Base-by-base conservation (phyloP, 768 basidiomycete species). In the Astraeus odoratus region DNA sequence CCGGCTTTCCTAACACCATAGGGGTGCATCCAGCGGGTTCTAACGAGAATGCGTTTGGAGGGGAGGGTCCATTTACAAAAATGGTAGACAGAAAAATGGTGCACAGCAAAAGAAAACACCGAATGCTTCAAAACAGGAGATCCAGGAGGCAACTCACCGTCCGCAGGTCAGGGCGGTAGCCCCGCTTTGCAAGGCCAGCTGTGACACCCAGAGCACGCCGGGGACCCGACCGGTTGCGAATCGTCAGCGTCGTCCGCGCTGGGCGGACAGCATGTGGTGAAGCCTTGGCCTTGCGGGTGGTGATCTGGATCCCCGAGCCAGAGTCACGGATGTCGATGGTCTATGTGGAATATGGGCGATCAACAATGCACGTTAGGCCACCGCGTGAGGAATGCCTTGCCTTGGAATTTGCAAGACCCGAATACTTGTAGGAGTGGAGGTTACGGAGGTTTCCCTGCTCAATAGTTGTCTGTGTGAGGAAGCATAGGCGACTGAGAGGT, bases 341-440 rank as follows among this genome's bases (percentile, higher is more conserved):
- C 86, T 93, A 53, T 19, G 31, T 23, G 23, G 27, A 7, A 12
- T 7, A 29, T 29, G 27, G 6, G 27, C 12, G n/a, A n/a, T n/a
- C n/a, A n/a, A n/a, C n/a, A 40, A 18, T 23, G 29, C 13, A 24
- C 41, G n/a, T 27, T 42, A 31, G 22, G 47, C 30, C n/a, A 51
- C 38, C 39, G 29, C 12, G 8, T 16, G 18, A 20, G 19, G 8
- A 29, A 26, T 30, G 9, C 13, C 66, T 49, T 46, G 84, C 86
- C 81, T 86, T 92, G 58, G 72, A 51, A 75, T 94, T 93, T 59
- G 85, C 80, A 48, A 94, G 72, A 47, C 91, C 90, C 48, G 91
- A 95, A 75, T 77, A 92, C 64, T 94, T 95, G 76, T 77, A 75
- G n/a, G 91, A 93, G 74, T 93, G 86, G 54, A 90, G 57, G 72